Conservation (phyloP, 441 rosid species). For the Gossypium davidsonii region DNA sequence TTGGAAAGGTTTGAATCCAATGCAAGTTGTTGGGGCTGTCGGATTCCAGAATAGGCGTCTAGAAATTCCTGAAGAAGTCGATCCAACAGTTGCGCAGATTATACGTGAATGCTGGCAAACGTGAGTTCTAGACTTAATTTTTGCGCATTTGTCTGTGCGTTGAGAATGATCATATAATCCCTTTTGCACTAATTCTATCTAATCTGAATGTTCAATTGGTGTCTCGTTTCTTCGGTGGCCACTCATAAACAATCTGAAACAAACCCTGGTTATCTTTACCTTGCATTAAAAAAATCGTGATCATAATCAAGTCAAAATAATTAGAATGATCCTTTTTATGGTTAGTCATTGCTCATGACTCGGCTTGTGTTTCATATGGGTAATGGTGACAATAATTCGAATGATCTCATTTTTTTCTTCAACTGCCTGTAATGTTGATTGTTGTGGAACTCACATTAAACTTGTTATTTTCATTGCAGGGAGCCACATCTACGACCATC, state of each 20-base stretch:
- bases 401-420: neutral
- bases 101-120: conserved; percentile 83
- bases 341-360: neutral
- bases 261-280: neutral
- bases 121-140: conserved; percentile 23
- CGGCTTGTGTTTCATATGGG: neutral
- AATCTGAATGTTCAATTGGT: neutral
- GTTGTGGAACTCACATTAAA: neutral
- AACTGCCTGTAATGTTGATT: neutral
- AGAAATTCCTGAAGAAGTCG: conserved; percentile 70
- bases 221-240: neutral
- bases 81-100: conserved; percentile 70
- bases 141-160: neutral
- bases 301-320: neutral
- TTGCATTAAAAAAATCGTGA: neutral
- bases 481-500: conserved; percentile 80
- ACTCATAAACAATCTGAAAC: neutral
- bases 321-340: neutral
- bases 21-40: conserved; percentile 99
- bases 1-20: conserved; percentile 95
- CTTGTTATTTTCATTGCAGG: conserved; percentile 36
- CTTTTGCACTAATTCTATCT: neutral
- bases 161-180: neutral
- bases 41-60: conserved; percentile 94
- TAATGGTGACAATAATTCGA: neutral